These are phyloP conservation scores for Bidens hawaiensis DNA, from an alignment of 140 eudicot species.

Conservation along the genomic window DNA sequence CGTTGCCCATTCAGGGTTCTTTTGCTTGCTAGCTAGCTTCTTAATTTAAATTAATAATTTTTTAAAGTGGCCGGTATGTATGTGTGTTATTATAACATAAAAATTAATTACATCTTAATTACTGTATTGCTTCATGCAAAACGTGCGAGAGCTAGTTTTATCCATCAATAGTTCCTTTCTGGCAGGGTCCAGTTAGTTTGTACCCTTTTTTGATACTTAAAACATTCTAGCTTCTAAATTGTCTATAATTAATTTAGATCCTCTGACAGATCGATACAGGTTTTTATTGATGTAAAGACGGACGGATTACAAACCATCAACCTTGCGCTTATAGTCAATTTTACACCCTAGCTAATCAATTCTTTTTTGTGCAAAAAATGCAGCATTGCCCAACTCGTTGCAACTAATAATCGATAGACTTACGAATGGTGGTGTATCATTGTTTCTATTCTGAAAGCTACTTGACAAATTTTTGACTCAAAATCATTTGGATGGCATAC, in stretches of 20 bases:
- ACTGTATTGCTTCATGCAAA: neutral
- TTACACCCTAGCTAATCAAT: too few relatives aligned
- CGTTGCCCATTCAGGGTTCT: conserved; percentile 65
- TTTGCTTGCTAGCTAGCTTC: too few relatives aligned
- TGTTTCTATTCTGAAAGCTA: neutral
- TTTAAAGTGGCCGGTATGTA: neutral
- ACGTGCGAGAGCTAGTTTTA: neutral
- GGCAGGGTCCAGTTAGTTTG: neutral
- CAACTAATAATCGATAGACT: neutral
- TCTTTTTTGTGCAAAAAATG: too few relatives aligned
- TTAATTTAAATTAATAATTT: neutral
- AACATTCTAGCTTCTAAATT: too few relatives aligned
- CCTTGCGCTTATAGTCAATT: too few relatives aligned
- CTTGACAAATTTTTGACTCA: neutral
- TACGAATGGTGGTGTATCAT: too few relatives aligned
- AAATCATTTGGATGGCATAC: neutral
- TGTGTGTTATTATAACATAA: too few relatives aligned
- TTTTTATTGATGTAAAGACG: too few relatives aligned
- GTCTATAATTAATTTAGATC: neutral
- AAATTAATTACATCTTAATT: too few relatives aligned
- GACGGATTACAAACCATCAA: too few relatives aligned
- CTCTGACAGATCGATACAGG: too few relatives aligned
- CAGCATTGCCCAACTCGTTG: too few relatives aligned
- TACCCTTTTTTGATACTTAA: neutral
- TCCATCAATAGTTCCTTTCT: neutral